Percentiles rank a stretch among this genome's conserved stretches.
phyloP scores from a whole-genome alignment of 169 alveolate species.

The Perkinsus olseni region DNA sequence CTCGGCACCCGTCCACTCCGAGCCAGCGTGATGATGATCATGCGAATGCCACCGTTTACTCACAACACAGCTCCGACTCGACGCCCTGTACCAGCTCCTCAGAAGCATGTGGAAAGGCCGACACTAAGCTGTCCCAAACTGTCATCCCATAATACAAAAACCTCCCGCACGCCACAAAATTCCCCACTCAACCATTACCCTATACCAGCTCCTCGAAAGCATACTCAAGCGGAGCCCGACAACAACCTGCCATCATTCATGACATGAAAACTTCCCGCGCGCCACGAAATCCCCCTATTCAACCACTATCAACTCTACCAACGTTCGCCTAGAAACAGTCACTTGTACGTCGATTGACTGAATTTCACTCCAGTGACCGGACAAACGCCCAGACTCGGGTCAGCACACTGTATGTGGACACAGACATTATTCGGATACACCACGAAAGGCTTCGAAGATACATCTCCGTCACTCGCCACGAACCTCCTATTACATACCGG shows the following conservation, averaged over 20 bases:
- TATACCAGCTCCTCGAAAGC: no score
- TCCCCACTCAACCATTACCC: no score
- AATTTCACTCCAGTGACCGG: not conserved
- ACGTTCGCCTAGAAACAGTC: not conserved
- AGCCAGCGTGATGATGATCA: not conserved
- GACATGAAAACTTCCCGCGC: no score
- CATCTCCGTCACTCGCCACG: constrained; percentile 1
- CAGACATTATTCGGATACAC: not conserved
- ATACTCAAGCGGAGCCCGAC: not conserved
- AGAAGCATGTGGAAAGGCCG: no score
- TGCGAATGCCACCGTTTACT: not conserved
- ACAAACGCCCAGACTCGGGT: not conserved
- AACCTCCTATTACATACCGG: not conserved
- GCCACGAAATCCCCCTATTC: not conserved
- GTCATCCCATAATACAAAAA: no score
- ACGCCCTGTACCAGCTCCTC: not conserved
- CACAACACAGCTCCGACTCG: not conserved
- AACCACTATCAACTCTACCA: not conserved
- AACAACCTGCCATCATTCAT: no score
- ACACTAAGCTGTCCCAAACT: no score
- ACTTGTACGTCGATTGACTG: not conserved
- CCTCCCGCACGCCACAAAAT: no score
- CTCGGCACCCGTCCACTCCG: not conserved
- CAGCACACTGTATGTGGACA: not conserved
- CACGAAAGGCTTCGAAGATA: not conserved